Conservation (phyloP, 2,329 filamentous ascomycete genomes). For the Calonectria hawksworthii region DNA sequence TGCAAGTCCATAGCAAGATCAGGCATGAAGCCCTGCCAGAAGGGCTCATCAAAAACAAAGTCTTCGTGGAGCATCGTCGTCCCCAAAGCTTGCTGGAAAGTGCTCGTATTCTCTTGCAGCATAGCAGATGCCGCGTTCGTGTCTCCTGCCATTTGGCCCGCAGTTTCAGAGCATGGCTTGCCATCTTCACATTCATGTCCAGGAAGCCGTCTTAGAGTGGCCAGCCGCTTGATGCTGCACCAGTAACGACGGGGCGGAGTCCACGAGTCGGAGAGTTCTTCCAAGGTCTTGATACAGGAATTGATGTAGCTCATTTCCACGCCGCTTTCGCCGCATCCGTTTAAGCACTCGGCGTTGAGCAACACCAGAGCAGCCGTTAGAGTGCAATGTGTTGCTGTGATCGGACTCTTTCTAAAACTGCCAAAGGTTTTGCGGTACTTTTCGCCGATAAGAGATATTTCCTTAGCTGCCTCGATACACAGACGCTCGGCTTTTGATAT, state of each 20-base stretch:
- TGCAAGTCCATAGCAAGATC: background rate
- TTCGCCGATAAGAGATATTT: background rate
- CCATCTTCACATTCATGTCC: background rate
- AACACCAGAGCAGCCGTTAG: background rate
- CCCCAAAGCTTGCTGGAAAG: background rate
- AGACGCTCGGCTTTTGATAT: background rate
- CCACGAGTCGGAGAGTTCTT: background rate
- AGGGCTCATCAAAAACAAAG: background rate
- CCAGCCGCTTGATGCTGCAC: background rate
- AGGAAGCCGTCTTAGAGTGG: background rate
- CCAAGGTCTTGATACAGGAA: background rate
- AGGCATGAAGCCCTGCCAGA: background rate
- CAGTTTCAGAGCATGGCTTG: background rate
- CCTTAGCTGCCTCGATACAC: background rate
- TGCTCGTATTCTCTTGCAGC: background rate
- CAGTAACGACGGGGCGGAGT: background rate
- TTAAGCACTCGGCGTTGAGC: background rate
- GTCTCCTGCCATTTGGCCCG: background rate
- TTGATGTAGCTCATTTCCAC: background rate
- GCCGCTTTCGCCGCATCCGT: background rate
- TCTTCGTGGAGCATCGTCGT: background rate
- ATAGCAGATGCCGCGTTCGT: too few species aligned
- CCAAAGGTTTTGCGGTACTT: constrained; percentile 15
- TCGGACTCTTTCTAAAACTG: constrained; percentile 8
- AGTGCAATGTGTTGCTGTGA: constrained; percentile 11